Base-by-base conservation (phyloP, 2,329 filamentous ascomycete species). In the Microcera coccophila region DNA sequence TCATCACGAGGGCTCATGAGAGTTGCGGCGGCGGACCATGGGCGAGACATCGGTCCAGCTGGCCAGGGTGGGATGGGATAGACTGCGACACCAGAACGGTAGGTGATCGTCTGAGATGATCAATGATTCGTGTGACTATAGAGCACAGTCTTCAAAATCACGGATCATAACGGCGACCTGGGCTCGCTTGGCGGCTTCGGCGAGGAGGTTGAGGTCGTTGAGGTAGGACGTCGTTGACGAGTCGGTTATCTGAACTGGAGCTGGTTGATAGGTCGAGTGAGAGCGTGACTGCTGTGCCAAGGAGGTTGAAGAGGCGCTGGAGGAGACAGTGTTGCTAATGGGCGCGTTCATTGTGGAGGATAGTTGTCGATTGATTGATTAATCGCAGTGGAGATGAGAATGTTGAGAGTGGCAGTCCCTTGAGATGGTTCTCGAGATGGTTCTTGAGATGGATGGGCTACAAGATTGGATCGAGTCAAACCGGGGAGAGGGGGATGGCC, bases 121-220 rank as follows among this genome's bases (percentile, higher is more conserved):
- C n/a, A n/a, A n/a, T n/a, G n/a, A n/a, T n/a, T n/a, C n/a, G n/a
- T n/a, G n/a, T n/a, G 22, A 26, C 34, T 49, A 78, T 36, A 89
- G 66, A 40, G 78, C 80, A 59, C 86, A 76, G 50, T 82, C 79
- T 59, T 88, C 89, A 61, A 97, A 76, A 66, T 96, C 91, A 49
- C 90, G 78, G 75, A 90, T 86, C 63, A 96, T 73, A 59, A 90
- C 82, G 32, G 88, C 88, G 75, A 96, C 87, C 67, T 96, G 89
- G 9, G 91, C 91, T 32, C 90, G 77, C 69, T 95, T 95, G 33
- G 90, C 91, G 2, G 91, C 91, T 72, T 97, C 91, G 26, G 90
- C 90, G 32, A 96, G 78, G 21, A 96, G 78, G 45, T 79, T 91
- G 60, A 91, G 87, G 65, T 95, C 85, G 57, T 84, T 81, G 47